phyloP scores from a whole-genome alignment of 208 protist genomes.

The Trichomonas gallinae region DNA sequence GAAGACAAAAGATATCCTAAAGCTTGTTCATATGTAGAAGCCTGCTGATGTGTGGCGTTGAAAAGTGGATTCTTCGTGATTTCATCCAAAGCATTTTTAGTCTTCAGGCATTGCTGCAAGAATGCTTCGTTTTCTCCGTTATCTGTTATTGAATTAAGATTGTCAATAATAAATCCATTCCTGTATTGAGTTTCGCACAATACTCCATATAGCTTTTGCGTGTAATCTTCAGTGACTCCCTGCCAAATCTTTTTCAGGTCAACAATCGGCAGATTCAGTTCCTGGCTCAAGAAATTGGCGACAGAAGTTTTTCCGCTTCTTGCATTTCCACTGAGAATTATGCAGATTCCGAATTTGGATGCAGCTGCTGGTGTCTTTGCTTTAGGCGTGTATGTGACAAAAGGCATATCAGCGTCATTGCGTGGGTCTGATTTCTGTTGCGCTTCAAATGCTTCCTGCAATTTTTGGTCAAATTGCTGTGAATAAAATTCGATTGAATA shows the following conservation, averaged over 20 bases:
- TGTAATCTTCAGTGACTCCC: neutral
- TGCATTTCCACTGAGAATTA: neutral
- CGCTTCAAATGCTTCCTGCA: neutral
- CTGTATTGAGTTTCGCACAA: neutral
- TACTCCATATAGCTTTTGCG: neutral
- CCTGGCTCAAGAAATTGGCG: neutral
- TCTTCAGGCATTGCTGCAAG: neutral
- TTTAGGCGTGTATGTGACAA: slow-evolving; percentile 15
- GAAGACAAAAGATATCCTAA: neutral
- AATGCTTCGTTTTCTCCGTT: neutral
- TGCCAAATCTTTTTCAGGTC: neutral
- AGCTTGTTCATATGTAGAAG: neutral
- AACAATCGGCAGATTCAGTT: neutral
- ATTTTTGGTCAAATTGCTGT: neutral
- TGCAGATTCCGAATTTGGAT: neutral
- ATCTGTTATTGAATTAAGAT: neutral
- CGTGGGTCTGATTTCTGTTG: neutral
- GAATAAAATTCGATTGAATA: neutral
- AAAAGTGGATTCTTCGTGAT: neutral
- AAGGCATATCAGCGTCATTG: neutral
- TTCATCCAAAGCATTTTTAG: neutral
- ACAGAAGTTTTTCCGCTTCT: neutral
- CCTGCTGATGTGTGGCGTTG: neutral
- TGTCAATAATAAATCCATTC: neutral
- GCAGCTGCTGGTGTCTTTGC: neutral